These are phyloP conservation scores for Pilasporangium apinafurcum DNA, from an alignment of 352 stramenopile species.

Conservation along the genomic window DNA sequence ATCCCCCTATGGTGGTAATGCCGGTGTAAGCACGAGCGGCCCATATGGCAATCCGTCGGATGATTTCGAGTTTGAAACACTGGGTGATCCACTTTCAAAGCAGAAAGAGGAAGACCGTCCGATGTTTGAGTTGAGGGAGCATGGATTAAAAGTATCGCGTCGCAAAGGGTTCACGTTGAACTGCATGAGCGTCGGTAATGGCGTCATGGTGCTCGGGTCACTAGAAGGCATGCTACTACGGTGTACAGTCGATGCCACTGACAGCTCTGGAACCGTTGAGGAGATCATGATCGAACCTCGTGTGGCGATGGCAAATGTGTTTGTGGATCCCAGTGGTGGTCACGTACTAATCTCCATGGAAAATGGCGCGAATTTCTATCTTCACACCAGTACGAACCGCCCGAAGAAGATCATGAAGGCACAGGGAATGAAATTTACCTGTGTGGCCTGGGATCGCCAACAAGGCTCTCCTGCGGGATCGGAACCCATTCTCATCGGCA, in stretches of 20 bases:
- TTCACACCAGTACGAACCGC: constrained; percentile 64
- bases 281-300: constrained; percentile 88
- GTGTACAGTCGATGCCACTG: constrained; percentile 72
- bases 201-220: constrained; percentile 76
- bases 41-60: constrained; percentile 28
- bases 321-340: constrained; percentile 75
- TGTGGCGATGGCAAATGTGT: constrained; percentile 74
- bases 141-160: constrained; percentile 78
- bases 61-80: constrained; percentile 77
- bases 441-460: constrained; percentile 81
- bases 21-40: constrained; percentile 5
- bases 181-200: constrained; percentile 77
- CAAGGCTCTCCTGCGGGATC: constrained; percentile 48
- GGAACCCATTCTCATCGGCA: constrained; percentile 74
- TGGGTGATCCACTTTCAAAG: constrained; percentile 27
- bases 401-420: constrained; percentile 87
- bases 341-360: constrained; percentile 85
- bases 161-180: constrained; percentile 82
- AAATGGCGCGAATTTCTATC: constrained; percentile 84
- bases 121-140: constrained; percentile 85
- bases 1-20: constrained; percentile 23
- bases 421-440: constrained; percentile 66
- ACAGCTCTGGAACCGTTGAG: constrained; percentile 63
- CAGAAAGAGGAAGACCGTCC: constrained; percentile 65
- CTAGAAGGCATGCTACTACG: constrained; percentile 76